These are phyloP conservation scores for Penicillium canescens DNA, from an alignment of 495 filamentous ascomycete genomes.

Conservation along the genomic window DNA sequence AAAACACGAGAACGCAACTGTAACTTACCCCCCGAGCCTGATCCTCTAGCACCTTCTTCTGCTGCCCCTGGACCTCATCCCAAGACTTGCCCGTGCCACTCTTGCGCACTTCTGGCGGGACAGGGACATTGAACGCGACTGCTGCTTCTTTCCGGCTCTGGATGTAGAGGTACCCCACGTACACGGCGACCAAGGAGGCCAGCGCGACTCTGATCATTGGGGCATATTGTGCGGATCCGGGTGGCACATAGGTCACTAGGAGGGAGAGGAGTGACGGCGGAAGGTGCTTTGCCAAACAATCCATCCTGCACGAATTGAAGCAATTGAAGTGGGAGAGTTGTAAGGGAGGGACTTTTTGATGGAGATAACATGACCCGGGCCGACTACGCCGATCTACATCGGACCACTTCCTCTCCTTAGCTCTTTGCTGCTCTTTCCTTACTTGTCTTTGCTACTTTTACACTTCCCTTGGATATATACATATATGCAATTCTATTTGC, in stretches of 20 bases:
- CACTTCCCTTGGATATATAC: too few relatives aligned
- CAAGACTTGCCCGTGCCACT: conserved; percentile 62
- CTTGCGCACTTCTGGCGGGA: conserved; percentile 56
- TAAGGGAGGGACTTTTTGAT: conserved; percentile 12
- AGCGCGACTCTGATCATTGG: conserved; percentile 29
- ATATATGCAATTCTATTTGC: too few relatives aligned
- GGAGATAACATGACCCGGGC: conserved; percentile 6
- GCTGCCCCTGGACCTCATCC: conserved; percentile 46
- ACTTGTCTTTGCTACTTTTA: too few relatives aligned
- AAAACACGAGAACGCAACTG: not conserved
- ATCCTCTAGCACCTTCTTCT: conserved; percentile 47
- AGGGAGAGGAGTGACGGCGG: conserved; percentile 26
- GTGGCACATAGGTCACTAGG: conserved; percentile 17
- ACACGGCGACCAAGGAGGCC: conserved; percentile 34
- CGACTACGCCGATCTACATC: too few relatives aligned
- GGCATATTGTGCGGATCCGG: conserved; percentile 17
- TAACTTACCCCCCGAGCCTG: conserved; percentile 43
- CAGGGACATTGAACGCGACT: conserved; percentile 56
- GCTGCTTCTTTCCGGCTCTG: conserved; percentile 44
- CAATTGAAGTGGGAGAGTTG: conserved; percentile 10
- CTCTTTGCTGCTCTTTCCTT: too few relatives aligned
- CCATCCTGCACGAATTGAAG: conserved; percentile 29
- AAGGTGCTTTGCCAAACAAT: conserved; percentile 23
- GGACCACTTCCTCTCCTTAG: too few relatives aligned
- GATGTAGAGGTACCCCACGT: conserved; percentile 39